Base-by-base conservation (phyloP, 2,329 filamentous ascomycete genomes). In the Microcyclospora pomicola region DNA sequence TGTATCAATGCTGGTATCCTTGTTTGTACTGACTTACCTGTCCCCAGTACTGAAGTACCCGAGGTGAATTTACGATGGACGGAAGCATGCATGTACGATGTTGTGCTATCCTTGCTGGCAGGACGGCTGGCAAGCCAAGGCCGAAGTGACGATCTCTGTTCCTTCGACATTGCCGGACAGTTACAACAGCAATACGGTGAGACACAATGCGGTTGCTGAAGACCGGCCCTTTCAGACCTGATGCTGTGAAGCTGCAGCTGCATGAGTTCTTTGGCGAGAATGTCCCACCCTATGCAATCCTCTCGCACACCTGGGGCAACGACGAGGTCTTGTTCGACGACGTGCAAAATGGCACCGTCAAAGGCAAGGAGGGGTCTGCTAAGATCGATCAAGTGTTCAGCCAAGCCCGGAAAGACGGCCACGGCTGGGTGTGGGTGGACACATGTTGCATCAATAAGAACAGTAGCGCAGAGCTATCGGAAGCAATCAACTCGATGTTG, bases 201-300 rank as follows among this genome's bases (percentile, higher is more conserved):
- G n/a, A n/a, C n/a, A n/a, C n/a, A n/a, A 51, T 53, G 50, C 49
- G 49, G 0, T 42, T 51, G 4, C 37, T 53, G 31, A 44, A 51
- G 33, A 42, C 43, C 3, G 11, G 27, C 5, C 5, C 7, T 24
- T 7, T 7, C 4, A 7, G 7, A 24, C 5, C 19, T 24, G 19
- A 7, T 24, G 19, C 19, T 24, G 4, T 24, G 9, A 45, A 44
- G 1, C 37, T 51, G n/a, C 31, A 42, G 10, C 38, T 51, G 32
- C 19, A 42, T n/a, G 49, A 50, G 9, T 49, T 49, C 32, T 27
- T 41, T 31, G 40, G 38, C 27, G 32, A 33, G 5, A 15, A 48
- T 9, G 33, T 42, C 9, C 47, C 46, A 3, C 33, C 38, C 2
- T 52, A 53, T 35, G 45, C 34, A n/a, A 54, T 52, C 13, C 38